These are phyloP conservation scores for Elsinoe australis DNA, from an alignment of 2,329 filamentous ascomycete species.

Conservation along the genomic window DNA sequence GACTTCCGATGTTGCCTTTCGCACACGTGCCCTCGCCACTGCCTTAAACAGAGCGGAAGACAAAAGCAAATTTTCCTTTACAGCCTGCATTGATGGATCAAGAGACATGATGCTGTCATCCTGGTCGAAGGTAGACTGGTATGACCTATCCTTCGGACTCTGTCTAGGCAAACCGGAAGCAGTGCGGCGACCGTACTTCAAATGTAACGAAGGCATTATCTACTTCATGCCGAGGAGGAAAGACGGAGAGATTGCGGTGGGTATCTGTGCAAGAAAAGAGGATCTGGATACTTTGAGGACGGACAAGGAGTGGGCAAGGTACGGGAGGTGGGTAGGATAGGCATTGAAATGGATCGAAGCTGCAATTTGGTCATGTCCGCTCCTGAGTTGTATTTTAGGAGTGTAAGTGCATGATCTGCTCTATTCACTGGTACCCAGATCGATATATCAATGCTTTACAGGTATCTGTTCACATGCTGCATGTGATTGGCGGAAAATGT, in stretches of 20 bases:
- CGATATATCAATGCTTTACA: too few relatives aligned
- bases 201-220: constrained; percentile 40
- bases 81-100: constrained; percentile 32
- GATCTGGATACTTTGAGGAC: constrained; percentile 40
- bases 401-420: too few relatives aligned
- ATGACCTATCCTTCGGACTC: constrained; percentile 44
- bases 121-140: constrained; percentile 44
- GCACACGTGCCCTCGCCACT: constrained; percentile 39
- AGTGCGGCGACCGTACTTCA: constrained; percentile 44
- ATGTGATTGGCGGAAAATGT: too few relatives aligned
- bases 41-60: constrained; percentile 31
- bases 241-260: constrained; percentile 40
- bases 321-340: constrained; percentile 33
- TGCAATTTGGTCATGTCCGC: background rate
- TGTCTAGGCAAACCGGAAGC: constrained; percentile 40
- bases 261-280: constrained; percentile 41
- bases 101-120: constrained; percentile 48
- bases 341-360: too few relatives aligned
- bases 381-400: too few relatives aligned
- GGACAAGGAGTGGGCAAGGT: constrained; percentile 39
- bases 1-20: constrained; percentile 31
- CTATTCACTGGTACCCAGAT: too few relatives aligned
- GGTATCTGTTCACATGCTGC: too few relatives aligned
- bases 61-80: constrained; percentile 32
- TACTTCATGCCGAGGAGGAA: constrained; percentile 43